Conservation (phyloP, 306 rosid species). For the Glycine soja region DNA sequence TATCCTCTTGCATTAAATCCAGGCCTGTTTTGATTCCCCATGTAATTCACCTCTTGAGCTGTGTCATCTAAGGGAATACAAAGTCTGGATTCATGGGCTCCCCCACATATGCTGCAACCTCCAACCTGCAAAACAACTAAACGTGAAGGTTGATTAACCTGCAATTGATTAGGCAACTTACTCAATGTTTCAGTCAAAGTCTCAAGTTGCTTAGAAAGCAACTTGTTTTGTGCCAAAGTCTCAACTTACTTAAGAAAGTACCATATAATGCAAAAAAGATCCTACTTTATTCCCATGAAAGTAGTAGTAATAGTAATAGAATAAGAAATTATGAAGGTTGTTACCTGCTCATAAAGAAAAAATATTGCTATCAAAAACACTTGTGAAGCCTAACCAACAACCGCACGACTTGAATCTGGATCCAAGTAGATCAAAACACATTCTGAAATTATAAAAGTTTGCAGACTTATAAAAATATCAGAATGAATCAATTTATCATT, state of each 20-base stretch:
- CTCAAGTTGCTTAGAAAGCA: too few relatives aligned
- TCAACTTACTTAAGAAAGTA: slow-evolving; percentile 51
- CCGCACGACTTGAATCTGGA: slow-evolving; percentile 78
- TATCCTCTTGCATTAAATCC: too few relatives aligned
- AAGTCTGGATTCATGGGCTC: too few relatives aligned
- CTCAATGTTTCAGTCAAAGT: too few relatives aligned
- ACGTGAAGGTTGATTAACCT: too few relatives aligned
- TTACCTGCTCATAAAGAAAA: slow-evolving; percentile 96
- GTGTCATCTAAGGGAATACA: too few relatives aligned
- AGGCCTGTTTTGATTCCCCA: too few relatives aligned
- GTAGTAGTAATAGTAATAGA: background rate
- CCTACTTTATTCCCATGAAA: slow-evolving; percentile 36
- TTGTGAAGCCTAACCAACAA: slow-evolving; percentile 89
- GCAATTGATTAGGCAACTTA: too few relatives aligned
- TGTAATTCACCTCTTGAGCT: too few relatives aligned
- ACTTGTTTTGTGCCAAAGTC: too few relatives aligned
- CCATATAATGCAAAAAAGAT: slow-evolving; percentile 42
- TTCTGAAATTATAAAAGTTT: slow-evolving; percentile 98
- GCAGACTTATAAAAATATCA: slow-evolving; percentile 91
- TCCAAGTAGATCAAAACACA: slow-evolving; percentile 97
- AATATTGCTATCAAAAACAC: slow-evolving; percentile 78
- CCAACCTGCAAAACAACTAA: too few relatives aligned
- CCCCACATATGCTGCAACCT: too few relatives aligned
- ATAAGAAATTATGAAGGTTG: slow-evolving; percentile 37
- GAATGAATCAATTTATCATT: slow-evolving; percentile 59